These are phyloP conservation scores for Rhizophagus prolifer DNA, from an alignment of 192 early-diverging fungal genomes.

Conservation along the genomic window DNA sequence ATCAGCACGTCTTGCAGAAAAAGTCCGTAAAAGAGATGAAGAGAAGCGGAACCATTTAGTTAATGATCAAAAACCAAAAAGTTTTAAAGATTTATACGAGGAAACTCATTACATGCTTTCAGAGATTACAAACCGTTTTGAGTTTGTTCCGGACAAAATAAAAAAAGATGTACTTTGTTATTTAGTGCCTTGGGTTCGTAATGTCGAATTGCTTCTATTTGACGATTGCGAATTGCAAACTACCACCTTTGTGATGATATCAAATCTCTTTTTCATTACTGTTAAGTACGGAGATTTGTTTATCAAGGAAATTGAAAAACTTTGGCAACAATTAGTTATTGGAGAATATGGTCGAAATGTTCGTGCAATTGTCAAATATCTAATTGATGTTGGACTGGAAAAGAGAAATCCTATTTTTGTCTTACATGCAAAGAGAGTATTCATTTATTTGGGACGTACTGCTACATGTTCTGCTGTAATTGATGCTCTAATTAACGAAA, in stretches of 20 bases:
- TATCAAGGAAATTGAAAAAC: slow-evolving; percentile 69
- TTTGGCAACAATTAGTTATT: slow-evolving; percentile 75
- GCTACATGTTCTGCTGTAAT: slow-evolving; percentile 56
- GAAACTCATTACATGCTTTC: slow-evolving; percentile 71
- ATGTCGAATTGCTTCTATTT: slow-evolving; percentile 59
- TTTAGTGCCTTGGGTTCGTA: slow-evolving; percentile 80
- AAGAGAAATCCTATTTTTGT: slow-evolving; percentile 80
- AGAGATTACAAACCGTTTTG: slow-evolving; percentile 73
- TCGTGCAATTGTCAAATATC: slow-evolving; percentile 64
- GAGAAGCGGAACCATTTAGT: neutral
- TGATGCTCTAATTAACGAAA: slow-evolving; percentile 61
- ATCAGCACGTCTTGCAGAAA: slow-evolving; percentile 66
- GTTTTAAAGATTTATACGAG: slow-evolving; percentile 44
- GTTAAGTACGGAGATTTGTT: slow-evolving; percentile 77
- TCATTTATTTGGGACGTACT: slow-evolving; percentile 72
- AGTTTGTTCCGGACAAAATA: slow-evolving; percentile 53
- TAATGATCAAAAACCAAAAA: neutral
- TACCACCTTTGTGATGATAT: slow-evolving; percentile 61
- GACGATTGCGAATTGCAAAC: slow-evolving; percentile 45
- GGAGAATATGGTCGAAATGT: slow-evolving; percentile 59
- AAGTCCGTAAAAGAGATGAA: slow-evolving; percentile 30
- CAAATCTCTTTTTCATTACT: slow-evolving; percentile 81
- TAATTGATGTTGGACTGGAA: slow-evolving; percentile 70
- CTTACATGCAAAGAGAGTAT: slow-evolving; percentile 73
- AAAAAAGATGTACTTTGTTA: slow-evolving; percentile 72